Base-by-base conservation (phyloP, 768 basidiomycete species). In the Termitomyces sp. region DNA sequence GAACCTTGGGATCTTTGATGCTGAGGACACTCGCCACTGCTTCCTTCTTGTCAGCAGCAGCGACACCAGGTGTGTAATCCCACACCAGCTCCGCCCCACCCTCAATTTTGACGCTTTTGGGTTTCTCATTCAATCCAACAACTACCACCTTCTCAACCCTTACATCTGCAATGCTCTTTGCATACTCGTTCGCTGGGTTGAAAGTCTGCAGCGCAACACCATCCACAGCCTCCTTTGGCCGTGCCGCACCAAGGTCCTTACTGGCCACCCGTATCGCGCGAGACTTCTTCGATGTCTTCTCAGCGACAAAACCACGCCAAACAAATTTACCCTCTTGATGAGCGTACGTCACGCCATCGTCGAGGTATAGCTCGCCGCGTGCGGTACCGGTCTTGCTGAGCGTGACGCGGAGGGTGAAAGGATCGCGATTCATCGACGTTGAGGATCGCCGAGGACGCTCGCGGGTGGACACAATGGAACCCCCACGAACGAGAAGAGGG, bases 391-490 rank as follows among this genome's bases (percentile, higher is more conserved):
- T 64, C 44, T 83, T 81, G 70, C 80, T 81, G 18, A 96, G 75
- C 0, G 94, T 91, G 22, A 96, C 80, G 52, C 88, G 85, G 36
- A 98, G 80, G 0, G 94, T 98, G 77, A 95, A 92, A 0, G 96
- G 97, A 66, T 99, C 97, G 50, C 77, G 71, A 73, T 86, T 90
- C 90, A 97, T 96, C 39, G 95, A 76, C 0, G 85, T 77, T 0
- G 96, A 91, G 1, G 96, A 80, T 2, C 94, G 82, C 36, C 97
- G 79, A 2, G 91, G 89, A 23, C 95, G 86, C 67, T 94, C 88
- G 47, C 94, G 88, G 3, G 91, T 91, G 3, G 94, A 75, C 5
- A 98, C 64, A 66, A 99, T 91, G 13, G 90, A 91, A 1, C 94
- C 95, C 12, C 97, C 97, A 29, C 89, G 93, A 49, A 95, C 75